Evolutionary conservation across 371 early-diverging fungal species (phyloP).

Genomic region (Batkoa obscura): DNA sequence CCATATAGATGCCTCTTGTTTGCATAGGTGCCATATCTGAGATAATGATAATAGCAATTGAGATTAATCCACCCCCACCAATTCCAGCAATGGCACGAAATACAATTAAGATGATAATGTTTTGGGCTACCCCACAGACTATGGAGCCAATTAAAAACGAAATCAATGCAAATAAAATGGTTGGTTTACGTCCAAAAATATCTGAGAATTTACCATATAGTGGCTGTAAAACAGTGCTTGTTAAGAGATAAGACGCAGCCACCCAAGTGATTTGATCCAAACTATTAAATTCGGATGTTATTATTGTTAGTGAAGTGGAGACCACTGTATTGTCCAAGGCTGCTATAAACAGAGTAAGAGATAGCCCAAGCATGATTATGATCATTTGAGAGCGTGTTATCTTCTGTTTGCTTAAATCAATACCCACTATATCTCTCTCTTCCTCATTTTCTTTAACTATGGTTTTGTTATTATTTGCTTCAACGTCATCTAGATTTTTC

Average conservation of each 20-base stretch:
- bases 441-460: too few relatives aligned
- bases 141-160: conserved; percentile 33
- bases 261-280: conserved; percentile 47
- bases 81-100: conserved; percentile 43
- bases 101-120: conserved; percentile 34
- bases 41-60: conserved; percentile 25
- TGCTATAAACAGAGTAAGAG: conserved; percentile 30
- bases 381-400: background rate
- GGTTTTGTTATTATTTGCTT: too few relatives aligned
- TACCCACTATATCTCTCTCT: too few relatives aligned
- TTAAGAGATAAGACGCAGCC: conserved; percentile 50
- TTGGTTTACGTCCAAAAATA: conserved; percentile 42
- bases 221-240: conserved; percentile 53
- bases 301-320: conserved; percentile 53
- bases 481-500: too few relatives aligned
- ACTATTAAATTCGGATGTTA: conserved; percentile 53
- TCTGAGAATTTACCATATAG: conserved; percentile 34
- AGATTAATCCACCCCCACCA: conserved; percentile 37
- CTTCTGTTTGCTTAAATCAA: too few relatives aligned
- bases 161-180: conserved; percentile 28
- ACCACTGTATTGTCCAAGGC: conserved; percentile 55
- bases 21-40: conserved; percentile 6
- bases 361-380: conserved; percentile 10
- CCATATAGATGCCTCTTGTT: background rate
- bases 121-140: conserved; percentile 30